Base-by-base conservation (phyloP, 345 rosid species). In the Microcos paniculata region DNA sequence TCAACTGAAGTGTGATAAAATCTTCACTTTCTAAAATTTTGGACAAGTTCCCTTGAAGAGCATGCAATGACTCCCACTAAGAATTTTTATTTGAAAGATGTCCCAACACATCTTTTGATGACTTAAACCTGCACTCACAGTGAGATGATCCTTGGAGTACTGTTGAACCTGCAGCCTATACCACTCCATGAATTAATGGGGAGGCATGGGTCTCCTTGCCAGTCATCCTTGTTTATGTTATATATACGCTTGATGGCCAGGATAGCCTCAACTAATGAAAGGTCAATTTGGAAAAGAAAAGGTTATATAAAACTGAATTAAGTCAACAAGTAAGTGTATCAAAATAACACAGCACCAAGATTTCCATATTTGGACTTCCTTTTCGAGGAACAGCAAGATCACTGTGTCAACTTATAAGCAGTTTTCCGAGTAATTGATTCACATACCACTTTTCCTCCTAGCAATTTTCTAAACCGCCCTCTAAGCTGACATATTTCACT, bases 181-280 rank as follows among this genome's bases (percentile, higher is more conserved):
- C 83, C 83, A 57, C 2, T 19, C 86, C 86, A 83, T 2, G 71
- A 2, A 65, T 33, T 8, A n/a, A n/a, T 35, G 0, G 78, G 86
- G 21, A 51, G n/a, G 49, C 84, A 81, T 24, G 84, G 87, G 13
- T 81, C 84, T 35, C 80, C 84, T 76, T 84, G 82, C 84, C 79
- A 76, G 16, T 69, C 75, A 14, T 14, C 31, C 49, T 0, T 19
- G 7, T 12, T 24, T 23, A 81, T 42, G 0, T n/a, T 21, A 49
- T 79, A 84, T 11, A 38, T 8, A 19, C 18, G 15, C 74, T 28
- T 42, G 62, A 76, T 63, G 33, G 26, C 35, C 21, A 8, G 56
- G 52, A 80, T 70, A 21, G 71, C 80, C 48, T 56, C 49, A 48
- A 78, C 82, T 77, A n/a, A n/a, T n/a, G n/a, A 46, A 46, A 14